Base-by-base conservation (phyloP, 1,284 basidiomycete genomes). In the Puccinia novopanici region DNA sequence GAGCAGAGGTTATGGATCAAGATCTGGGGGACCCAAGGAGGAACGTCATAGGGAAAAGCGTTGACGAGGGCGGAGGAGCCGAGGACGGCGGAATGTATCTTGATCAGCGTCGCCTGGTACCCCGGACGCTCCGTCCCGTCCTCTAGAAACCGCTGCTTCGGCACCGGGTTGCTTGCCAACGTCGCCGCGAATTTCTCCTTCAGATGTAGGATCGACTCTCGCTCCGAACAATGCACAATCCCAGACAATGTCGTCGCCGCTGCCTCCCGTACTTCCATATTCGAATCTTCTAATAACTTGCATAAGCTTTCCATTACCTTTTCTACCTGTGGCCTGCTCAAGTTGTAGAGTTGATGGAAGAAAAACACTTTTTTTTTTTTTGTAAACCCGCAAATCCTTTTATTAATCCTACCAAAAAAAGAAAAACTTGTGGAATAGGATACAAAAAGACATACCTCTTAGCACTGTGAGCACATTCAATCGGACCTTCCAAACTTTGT, bases 261-360 rank as follows among this genome's bases (percentile, higher is more conserved):
- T 89, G 93, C 95, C 86, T 95, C 93, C 81, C 95, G 90, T 42
- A 98, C 95, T 87, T 98, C 95, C 75, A 95, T 91, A 84, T 96
- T 96, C 84, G 93, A 92, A 85, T 98, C 95, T 37, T 90, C 89
- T 71, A 98, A 87, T 85, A 95, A 95, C 72, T 91, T 90, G 40
- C 93, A 88, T 68, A 96, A 88, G 48, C 85, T 85, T 83, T 87
- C 83, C 45, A 84, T 75, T 24, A 83, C 68, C 67, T 84, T 82
- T 71, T 82, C 50, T 30, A 83, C 65, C 37, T 82, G 80, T 12
- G 81, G 81, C 42, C 83, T 82, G 61, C 81, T 81, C 61, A 84
- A 75, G 37, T 82, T 81, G 78, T 83, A 84, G 10, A 97, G 88
- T 85, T 95, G 95, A 81, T 92, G 89, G 85, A 93, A 94, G 87